Evolutionary conservation across 2,329 filamentous ascomycete genomes (phyloP).

Genomic region (Xylaria hypoxylon): DNA sequence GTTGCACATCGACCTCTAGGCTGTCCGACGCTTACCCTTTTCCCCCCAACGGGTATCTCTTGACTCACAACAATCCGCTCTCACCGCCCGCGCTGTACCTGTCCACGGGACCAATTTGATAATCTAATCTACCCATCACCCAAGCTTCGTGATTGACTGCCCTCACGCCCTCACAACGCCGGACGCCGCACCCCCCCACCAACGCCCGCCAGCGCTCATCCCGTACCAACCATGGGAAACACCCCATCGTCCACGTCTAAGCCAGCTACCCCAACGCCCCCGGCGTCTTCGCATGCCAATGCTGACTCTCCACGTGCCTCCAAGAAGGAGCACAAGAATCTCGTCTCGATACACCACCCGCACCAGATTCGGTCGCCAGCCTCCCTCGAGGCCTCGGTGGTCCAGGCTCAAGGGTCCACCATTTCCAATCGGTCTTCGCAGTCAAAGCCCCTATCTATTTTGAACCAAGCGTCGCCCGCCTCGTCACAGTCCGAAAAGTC

Average conservation of each 20-base stretch:
- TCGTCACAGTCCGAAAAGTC: slow-evolving; percentile 49
- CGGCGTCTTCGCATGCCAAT: slow-evolving; percentile 39
- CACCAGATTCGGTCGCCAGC: slow-evolving; percentile 62
- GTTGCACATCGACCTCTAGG: slow-evolving; percentile 33
- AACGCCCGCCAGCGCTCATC: slow-evolving; percentile 23
- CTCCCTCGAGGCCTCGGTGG: slow-evolving; percentile 71
- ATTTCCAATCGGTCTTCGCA: slow-evolving; percentile 61
- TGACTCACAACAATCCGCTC: slow-evolving; percentile 27
- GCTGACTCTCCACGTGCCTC: slow-evolving; percentile 52
- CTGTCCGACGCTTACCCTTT: slow-evolving; percentile 26
- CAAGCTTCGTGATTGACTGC: slow-evolving; percentile 20
- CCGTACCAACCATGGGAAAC: slow-evolving; percentile 57
- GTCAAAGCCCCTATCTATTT: slow-evolving; percentile 61
- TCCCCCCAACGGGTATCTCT: slow-evolving; percentile 15
- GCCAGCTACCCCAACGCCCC: slow-evolving; percentile 52
- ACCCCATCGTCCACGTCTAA: slow-evolving; percentile 53
- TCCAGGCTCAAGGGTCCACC: slow-evolving; percentile 69
- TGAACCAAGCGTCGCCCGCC: slow-evolving; percentile 60
- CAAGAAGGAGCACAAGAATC: slow-evolving; percentile 62
- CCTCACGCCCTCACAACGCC: slow-evolving; percentile 36
- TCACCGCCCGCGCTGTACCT: slow-evolving; percentile 34
- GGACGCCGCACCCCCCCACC: slow-evolving; percentile 34
- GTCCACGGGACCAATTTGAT: slow-evolving; percentile 37
- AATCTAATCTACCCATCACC: slow-evolving; percentile 17
- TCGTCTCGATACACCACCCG: slow-evolving; percentile 67